Evolutionary conservation across 306 rosid species (phyloP), one percentile per base, ranked within the genome.

Genomic region (Boehmeria nivea): DNA sequence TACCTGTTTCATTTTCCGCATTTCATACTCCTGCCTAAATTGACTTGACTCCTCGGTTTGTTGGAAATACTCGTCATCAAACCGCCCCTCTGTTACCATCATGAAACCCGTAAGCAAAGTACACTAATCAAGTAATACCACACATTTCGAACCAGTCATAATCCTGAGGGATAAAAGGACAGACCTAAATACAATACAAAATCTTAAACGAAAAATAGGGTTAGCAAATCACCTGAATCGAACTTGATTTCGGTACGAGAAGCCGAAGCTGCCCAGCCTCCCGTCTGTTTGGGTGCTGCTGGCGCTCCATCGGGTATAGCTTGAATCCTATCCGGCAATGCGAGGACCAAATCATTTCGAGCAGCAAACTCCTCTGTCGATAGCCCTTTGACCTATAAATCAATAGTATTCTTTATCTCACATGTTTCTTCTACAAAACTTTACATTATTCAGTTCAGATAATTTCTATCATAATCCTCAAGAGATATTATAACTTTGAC

Each of bases 281-380:
- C 99, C 34, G 65, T 71, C 60, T 78, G 83, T 76, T 81, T 93
- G 12, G 93, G 79, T 0, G 74, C 82, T 69, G 81, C 72, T 12
- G 95, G 80, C 39, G 96, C 65, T 64, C 99, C 99, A 73, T 93
- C 99, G n/a, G 96, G 94, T 61, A 93, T 87, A 61, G 80, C 89
- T 73, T 81, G 95, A 60, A 93, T 93, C 83, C 95, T 85, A 17
- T 81, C 99, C 0, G 99, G 95, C 76, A 93, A 70, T 17, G 99
- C 93, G 71, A 77, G 89, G 72, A 79, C 95, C 84, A 93, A 62
- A 77, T 93, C 99, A 78, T 93, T 93, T 22, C 99, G 95, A 43
- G 96, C 91, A 45, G 89, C 87, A 79, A 93, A 79, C 78, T 93
- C 99, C 74, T 85, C 94, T 0, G 90, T 64, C 9, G 93, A 81